Evolutionary conservation across 2,329 filamentous ascomycete genomes (phyloP), one percentile per base, ranked within the genome.

Genomic region (Fusarium poae): DNA sequence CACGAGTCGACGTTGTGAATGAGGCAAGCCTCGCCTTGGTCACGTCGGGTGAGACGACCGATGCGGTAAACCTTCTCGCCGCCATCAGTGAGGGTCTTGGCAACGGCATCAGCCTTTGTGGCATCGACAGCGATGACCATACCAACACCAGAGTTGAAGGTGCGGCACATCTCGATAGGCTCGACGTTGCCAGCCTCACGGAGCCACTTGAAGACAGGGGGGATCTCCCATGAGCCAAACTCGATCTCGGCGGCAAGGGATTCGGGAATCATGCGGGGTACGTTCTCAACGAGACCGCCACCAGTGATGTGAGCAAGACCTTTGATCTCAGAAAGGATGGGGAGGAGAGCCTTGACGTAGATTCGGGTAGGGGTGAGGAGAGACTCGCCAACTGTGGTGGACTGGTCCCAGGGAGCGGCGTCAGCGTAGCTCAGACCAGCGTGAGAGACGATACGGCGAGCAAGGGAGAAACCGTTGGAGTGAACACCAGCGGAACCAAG

Each of bases 261-360:
- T 34, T 86, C 79, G 3, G 96, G 96, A 20, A 99, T 85, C 92
- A 97, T 97, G 69, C 96, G 90, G 30, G 96, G 96, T 27, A 99
- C 91, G 79, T 99, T 99, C 81, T 99, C 96, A 20, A 91, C 85
- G 21, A 99, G 86, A 13, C 96, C 96, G 65, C 96, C 96, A 51
- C 96, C 96, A 0, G 96, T 99, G 82, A 99, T 98, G 81, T 99
- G 96, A 13, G 96, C 92, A 79, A 98, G 91, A 54, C 96, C 96
- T 82, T 97, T 97, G 79, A 98, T 85, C 40, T 93, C 83, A 12
- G 85, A 82, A 23, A 87, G 81, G 1, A 91, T 87, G 49, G 89
- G 86, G 12, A 98, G 87, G 23, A 97, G 82, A 34, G 91, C 85
- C 78, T 91, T 92, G 74, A 98, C 96, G 80, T 99, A 99, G 78